These are phyloP conservation scores for Lachnellula arida DNA, from an alignment of 2,329 filamentous ascomycete genomes.

Conservation along the genomic window DNA sequence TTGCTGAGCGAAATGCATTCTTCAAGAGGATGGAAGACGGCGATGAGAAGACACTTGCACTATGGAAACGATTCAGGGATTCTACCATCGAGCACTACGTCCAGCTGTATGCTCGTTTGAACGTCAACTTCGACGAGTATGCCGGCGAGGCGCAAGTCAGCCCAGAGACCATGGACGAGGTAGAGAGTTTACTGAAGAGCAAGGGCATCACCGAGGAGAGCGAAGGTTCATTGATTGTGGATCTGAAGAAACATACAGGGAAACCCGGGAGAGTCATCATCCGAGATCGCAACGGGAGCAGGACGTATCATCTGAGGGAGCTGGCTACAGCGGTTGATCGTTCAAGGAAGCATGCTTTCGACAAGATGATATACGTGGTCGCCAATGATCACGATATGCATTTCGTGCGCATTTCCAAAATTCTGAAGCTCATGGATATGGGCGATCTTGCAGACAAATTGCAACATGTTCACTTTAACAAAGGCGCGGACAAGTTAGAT, in stretches of 20 bases:
- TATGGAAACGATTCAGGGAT: constrained; percentile 61
- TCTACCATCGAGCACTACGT: constrained; percentile 61
- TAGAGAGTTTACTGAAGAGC: constrained; percentile 54
- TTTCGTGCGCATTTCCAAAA: constrained; percentile 41
- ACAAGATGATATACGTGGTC: constrained; percentile 66
- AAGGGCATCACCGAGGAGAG: constrained; percentile 58
- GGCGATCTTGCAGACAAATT: constrained; percentile 9
- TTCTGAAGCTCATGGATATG: constrained; percentile 12
- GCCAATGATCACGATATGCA: constrained; percentile 30
- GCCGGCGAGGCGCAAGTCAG: constrained; percentile 63
- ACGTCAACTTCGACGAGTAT: constrained; percentile 62
- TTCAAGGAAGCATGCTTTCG: constrained; percentile 55
- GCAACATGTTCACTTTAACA: constrained; percentile 10
- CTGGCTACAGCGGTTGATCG: constrained; percentile 62
- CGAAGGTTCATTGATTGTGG: constrained; percentile 63
- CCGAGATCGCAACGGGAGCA: constrained; percentile 62
- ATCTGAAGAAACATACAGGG: constrained; percentile 62
- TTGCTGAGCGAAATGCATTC: constrained; percentile 35
- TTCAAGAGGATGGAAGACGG: constrained; percentile 66
- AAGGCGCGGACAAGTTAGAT: constrained; percentile 1
- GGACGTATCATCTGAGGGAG: constrained; percentile 65
- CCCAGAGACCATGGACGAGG: constrained; percentile 53
- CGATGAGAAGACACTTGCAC: constrained; percentile 51
- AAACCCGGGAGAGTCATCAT: constrained; percentile 65
- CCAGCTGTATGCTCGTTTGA: constrained; percentile 58